These are phyloP conservation scores for Turnera subulata DNA, from an alignment of 345 rosid genomes.

Conservation along the genomic window DNA sequence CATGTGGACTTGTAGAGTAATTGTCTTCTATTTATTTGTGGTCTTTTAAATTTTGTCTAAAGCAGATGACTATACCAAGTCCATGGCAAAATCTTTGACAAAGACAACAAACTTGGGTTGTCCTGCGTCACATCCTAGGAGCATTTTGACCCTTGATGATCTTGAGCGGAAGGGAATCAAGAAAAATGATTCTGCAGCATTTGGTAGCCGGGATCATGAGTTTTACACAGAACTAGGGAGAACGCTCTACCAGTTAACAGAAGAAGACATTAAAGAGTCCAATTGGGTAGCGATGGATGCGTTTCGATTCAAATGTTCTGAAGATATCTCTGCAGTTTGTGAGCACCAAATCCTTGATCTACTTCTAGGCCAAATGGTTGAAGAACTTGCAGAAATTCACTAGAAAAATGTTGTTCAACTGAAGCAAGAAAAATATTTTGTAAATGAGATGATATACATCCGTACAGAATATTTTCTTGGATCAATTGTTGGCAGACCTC, in stretches of 20 bases:
- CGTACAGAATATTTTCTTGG: not conserved
- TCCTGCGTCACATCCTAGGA: not conserved
- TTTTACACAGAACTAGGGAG: conserved; percentile 31
- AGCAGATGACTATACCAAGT: conserved; percentile 6
- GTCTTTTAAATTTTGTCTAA: not conserved
- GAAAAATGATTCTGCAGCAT: conserved; percentile 6
- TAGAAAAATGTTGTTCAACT: conserved; percentile 7
- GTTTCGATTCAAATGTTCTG: conserved; percentile 29
- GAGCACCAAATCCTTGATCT: conserved; percentile 49
- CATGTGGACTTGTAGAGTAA: not conserved
- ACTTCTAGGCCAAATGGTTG: conserved; percentile 20
- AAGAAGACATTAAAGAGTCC: conserved; percentile 39
- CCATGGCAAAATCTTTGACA: conserved; percentile 13
- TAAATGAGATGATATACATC: not conserved
- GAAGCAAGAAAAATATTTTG: not conserved
- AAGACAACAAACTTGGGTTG: conserved; percentile 4
- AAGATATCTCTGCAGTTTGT: conserved; percentile 45
- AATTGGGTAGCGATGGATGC: conserved; percentile 35
- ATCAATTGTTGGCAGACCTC: not conserved
- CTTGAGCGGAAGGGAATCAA: not conserved
- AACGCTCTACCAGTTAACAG: conserved; percentile 39
- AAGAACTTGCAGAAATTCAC: conserved; percentile 41
- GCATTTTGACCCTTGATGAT: conserved; percentile 3
- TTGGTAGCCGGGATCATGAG: conserved; percentile 19
- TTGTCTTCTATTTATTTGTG: not conserved